Conservation (phyloP, 2,329 filamentous ascomycete species). For the Diaporthe vexans region DNA sequence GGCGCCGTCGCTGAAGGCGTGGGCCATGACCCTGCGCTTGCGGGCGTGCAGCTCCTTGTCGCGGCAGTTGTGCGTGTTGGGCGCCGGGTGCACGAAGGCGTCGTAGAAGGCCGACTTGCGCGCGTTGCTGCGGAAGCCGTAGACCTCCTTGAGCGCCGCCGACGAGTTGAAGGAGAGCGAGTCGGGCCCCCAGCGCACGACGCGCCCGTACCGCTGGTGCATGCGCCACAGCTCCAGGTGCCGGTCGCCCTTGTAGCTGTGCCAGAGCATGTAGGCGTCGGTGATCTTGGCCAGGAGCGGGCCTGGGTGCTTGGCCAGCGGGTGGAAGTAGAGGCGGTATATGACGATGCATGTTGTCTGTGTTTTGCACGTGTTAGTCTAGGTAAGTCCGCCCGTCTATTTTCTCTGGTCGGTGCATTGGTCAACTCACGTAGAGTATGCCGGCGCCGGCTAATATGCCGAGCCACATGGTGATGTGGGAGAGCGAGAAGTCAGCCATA, state of each 20-base stretch:
- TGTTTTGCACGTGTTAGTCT: neutral
- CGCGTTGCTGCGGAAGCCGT: constrained; percentile 74
- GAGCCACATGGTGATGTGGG: constrained; percentile 58
- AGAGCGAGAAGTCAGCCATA: constrained; percentile 47
- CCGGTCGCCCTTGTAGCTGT: constrained; percentile 80
- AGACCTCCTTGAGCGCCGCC: constrained; percentile 76
- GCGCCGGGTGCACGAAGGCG: constrained; percentile 77
- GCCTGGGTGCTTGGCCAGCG: constrained; percentile 74
- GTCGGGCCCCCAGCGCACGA: constrained; percentile 85
- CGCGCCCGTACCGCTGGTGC: constrained; percentile 77
- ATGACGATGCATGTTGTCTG: constrained; percentile 59
- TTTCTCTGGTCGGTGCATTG: neutral
- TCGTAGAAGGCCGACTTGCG: constrained; percentile 81
- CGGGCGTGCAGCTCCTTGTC: constrained; percentile 78
- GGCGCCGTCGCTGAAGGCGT: constrained; percentile 77
- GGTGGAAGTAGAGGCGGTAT: constrained; percentile 75
- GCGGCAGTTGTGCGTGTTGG: constrained; percentile 81
- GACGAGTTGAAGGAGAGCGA: constrained; percentile 82
- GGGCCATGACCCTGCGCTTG: constrained; percentile 79
- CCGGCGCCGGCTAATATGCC: constrained; percentile 53
- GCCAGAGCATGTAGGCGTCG: constrained; percentile 77
- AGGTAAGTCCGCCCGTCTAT: too few species aligned
- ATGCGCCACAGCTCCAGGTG: constrained; percentile 80
- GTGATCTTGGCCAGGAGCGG: constrained; percentile 74
- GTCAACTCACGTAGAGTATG: constrained; percentile 57